These are phyloP conservation scores for Pseudoscleropodium purum DNA, from an alignment of 225 moss, liverwort and hornwort species.

Conservation along the genomic window DNA sequence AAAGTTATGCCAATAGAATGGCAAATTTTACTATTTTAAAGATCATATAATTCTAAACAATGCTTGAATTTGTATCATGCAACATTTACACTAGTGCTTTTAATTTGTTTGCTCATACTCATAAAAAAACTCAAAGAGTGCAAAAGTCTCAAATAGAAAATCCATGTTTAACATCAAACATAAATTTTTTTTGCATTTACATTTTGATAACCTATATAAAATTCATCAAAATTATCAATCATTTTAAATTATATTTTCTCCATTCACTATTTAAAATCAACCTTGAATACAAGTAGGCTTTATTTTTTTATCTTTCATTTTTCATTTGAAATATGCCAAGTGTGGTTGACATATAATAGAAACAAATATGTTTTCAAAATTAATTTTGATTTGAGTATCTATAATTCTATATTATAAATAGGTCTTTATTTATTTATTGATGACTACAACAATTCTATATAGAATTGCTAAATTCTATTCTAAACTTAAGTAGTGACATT, in stretches of 20 bases:
- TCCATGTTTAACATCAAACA: too few relatives aligned
- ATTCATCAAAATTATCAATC: not conserved
- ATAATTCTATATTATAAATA: not conserved
- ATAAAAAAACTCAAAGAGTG: too few relatives aligned
- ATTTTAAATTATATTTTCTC: not conserved
- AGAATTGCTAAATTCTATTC: not conserved
- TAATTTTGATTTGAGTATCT: not conserved
- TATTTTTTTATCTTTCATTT: not conserved
- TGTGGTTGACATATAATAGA: not conserved
- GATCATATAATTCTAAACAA: not conserved
- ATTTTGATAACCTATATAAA: not conserved
- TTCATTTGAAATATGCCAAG: not conserved
- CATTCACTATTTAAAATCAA: not conserved
- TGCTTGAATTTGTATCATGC: not conserved
- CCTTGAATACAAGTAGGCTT: too few relatives aligned
- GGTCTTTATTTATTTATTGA: too few relatives aligned
- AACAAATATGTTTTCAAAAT: accelerated
- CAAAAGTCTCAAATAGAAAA: not conserved
- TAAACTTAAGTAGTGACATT: not conserved
- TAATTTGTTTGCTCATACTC: not conserved
- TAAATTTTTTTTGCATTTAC: too few relatives aligned
- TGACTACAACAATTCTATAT: not conserved
- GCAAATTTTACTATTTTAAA: not conserved
- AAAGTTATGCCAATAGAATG: not conserved
- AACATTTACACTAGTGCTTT: not conserved